Percentiles rank a stretch among this genome's conserved stretches.
Evolutionary conservation across 108 stramenopile genomes (phyloP).

Genomic region (Pseudonitzschia delicatissima): DNA sequence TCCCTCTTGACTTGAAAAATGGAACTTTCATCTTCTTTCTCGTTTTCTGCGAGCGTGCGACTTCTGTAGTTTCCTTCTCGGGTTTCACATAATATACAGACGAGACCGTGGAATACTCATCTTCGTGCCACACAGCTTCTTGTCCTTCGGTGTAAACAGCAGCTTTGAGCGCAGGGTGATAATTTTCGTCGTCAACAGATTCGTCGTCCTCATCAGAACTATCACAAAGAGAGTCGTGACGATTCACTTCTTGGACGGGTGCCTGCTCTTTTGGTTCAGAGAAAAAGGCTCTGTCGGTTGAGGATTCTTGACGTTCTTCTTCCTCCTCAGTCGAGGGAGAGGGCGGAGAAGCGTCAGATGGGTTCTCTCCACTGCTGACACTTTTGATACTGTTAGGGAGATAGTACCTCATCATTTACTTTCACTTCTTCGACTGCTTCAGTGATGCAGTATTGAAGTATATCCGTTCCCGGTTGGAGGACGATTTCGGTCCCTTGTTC

Average conservation of each 20-base stretch:
- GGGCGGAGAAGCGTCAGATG: not conserved
- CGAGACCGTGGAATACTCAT: constrained; percentile 20
- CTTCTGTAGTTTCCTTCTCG: not conserved
- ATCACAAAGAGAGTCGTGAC: not conserved
- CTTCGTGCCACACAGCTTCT: constrained; percentile 33
- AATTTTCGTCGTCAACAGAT: not conserved
- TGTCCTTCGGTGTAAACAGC: constrained; percentile 28
- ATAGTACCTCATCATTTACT: not conserved
- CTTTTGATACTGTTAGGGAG: too few species aligned
- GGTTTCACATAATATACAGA: constrained; percentile 21
- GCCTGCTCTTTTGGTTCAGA: not conserved
- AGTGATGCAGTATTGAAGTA: not conserved
- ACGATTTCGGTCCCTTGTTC: constrained; percentile 8
- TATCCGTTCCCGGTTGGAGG: not conserved
- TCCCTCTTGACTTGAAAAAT: constrained; percentile 7
- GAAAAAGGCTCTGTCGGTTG: constrained; percentile 1
- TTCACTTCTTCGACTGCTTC: not conserved
- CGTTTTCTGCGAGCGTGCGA: not conserved
- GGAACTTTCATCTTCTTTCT: not conserved
- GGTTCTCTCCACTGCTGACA: too few species aligned
- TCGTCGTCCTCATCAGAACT: not conserved
- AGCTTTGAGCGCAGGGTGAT: constrained; percentile 21
- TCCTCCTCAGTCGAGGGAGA: not conserved
- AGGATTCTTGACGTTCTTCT: not conserved
- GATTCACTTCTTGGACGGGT: not conserved